Percentiles rank a stretch among this genome's conserved stretches.
Conservation (phyloP, 192 early-diverging fungal species). For the Phlyctochytrium bullatum region DNA sequence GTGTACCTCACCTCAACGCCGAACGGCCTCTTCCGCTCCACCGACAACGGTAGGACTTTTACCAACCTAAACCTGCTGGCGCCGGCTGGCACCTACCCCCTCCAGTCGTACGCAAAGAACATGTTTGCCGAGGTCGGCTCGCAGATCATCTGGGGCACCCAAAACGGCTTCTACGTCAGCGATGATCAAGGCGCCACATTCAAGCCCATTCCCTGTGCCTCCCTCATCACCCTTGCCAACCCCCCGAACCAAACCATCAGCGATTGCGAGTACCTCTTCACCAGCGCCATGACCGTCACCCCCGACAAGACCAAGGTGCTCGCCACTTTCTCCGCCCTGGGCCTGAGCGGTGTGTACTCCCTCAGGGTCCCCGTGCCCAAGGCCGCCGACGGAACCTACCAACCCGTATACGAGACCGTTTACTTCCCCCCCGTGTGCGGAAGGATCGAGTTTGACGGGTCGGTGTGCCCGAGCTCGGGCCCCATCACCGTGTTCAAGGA, state of each 20-base stretch:
- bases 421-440: background rate
- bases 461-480: background rate
- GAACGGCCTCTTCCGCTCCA: background rate
- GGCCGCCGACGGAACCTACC: background rate
- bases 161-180: background rate
- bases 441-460: background rate
- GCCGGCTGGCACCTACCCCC: background rate
- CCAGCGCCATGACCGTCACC: background rate
- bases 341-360: background rate
- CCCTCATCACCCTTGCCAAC: background rate
- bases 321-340: background rate
- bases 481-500: background rate
- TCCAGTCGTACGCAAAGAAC: background rate
- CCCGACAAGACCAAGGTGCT: background rate
- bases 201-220: background rate
- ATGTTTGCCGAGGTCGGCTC: background rate
- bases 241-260: background rate
- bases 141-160: background rate
- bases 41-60: background rate
- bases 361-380: background rate
- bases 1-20: background rate
- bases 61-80: background rate
- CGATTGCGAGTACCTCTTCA: background rate
- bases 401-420: background rate
- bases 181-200: background rate